phyloP scores from a whole-genome alignment of 2,329 filamentous ascomycete genomes.

The Neophaeococcomyces mojaviensis region DNA sequence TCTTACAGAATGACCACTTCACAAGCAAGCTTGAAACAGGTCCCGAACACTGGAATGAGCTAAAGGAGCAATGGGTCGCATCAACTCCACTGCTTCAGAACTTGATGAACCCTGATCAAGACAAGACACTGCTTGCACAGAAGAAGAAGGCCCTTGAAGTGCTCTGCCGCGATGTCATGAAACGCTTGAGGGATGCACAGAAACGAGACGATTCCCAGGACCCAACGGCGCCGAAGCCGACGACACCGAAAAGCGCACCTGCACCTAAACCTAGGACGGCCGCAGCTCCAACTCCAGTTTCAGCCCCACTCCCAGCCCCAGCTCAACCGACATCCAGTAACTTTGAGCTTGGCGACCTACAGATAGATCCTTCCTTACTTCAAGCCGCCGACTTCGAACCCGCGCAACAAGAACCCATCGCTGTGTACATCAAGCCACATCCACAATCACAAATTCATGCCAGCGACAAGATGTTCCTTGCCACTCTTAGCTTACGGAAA shows the following conservation, averaged over 20 bases:
- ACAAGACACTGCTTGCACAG: constrained; percentile 43
- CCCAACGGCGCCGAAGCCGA: constrained; percentile 17
- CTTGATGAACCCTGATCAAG: constrained; percentile 45
- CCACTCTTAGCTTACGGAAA: constrained; percentile 51
- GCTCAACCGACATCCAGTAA: constrained; percentile 12
- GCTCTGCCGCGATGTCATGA: constrained; percentile 69
- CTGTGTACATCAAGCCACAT: constrained; percentile 64
- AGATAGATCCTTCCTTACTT: constrained; percentile 57
- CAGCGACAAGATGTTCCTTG: constrained; percentile 53
- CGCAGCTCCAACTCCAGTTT: constrained; percentile 26
- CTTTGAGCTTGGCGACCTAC: constrained; percentile 40
- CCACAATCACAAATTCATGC: constrained; percentile 51
- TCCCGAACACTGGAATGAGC: constrained; percentile 60
- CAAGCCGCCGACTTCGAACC: constrained; percentile 45
- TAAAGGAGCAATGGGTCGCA: constrained; percentile 62
- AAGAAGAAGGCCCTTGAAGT: constrained; percentile 63
- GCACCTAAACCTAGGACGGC: constrained; percentile 6
- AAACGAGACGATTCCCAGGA: constrained; percentile 33
- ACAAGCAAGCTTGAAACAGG: constrained; percentile 67
- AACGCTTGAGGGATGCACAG: constrained; percentile 63
- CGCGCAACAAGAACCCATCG: constrained; percentile 19
- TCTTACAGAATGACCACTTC: constrained; percentile 59
- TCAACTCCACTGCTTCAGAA: constrained; percentile 49
- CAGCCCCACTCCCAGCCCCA: constrained; percentile 29
- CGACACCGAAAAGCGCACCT: background rate